These are phyloP conservation scores for Helichrysum umbraculigerum DNA, from an alignment of 129 eudicot species.

Conservation along the genomic window DNA sequence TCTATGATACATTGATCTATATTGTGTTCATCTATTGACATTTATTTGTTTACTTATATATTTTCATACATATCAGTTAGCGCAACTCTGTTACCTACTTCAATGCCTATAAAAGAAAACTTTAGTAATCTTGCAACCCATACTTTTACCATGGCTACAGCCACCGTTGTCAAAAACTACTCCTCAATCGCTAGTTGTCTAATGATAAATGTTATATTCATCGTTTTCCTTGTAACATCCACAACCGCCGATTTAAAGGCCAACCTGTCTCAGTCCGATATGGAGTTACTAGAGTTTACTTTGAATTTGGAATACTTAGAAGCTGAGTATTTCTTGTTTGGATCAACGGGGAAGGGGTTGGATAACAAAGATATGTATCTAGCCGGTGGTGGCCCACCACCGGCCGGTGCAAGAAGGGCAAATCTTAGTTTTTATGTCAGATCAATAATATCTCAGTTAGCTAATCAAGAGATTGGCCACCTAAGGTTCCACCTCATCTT, in stretches of 20 bases:
- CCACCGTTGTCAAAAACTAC: no score
- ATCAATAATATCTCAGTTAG: slow-evolving; percentile 66
- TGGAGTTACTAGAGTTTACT: slow-evolving; percentile 36
- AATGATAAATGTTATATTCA: background rate
- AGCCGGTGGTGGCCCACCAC: slow-evolving; percentile 60
- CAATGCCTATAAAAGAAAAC: background rate
- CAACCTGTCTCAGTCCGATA: background rate
- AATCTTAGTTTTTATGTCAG: slow-evolving; percentile 41
- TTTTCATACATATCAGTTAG: background rate
- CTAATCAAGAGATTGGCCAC: slow-evolving; percentile 77
- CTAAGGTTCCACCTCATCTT: slow-evolving; percentile 38
- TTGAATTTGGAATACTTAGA: slow-evolving; percentile 74
- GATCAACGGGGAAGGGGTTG: slow-evolving; percentile 70
- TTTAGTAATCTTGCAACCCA: background rate
- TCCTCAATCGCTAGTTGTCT: no score
- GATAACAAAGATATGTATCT: slow-evolving; percentile 32
- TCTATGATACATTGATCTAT: no score
- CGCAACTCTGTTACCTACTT: background rate
- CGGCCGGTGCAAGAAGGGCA: slow-evolving; percentile 53
- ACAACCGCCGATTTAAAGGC: background rate
- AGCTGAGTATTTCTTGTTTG: slow-evolving; percentile 76
- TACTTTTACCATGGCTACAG: background rate
- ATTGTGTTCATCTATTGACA: no score
- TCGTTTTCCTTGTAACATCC: background rate
- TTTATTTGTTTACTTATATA: no score